These are phyloP conservation scores for Phytophthora megakarya DNA, from an alignment of 352 stramenopile species.

Conservation along the genomic window DNA sequence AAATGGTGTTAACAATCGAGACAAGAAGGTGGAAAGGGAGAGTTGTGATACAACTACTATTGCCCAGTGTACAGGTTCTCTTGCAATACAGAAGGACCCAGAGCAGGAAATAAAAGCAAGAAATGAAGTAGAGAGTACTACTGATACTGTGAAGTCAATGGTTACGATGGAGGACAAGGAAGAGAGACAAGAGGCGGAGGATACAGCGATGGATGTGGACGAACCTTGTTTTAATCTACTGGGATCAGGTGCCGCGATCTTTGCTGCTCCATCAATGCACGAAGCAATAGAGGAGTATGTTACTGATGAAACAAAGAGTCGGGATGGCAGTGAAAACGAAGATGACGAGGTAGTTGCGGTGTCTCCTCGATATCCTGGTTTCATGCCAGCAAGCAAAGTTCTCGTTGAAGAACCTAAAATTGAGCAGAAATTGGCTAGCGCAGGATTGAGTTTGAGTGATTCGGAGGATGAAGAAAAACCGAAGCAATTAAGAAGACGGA, in stretches of 20 bases:
- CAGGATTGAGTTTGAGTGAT: slow-evolving; percentile 57
- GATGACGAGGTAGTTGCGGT: slow-evolving; percentile 10
- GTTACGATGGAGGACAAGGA: slow-evolving; percentile 1
- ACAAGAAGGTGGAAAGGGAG: slow-evolving; percentile 12
- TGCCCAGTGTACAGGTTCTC: slow-evolving; percentile 1
- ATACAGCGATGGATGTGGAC: slow-evolving; percentile 31
- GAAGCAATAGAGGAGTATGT: slow-evolving; percentile 1
- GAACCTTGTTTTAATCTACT: slow-evolving; percentile 60
- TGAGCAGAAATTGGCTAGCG: slow-evolving; percentile 50
- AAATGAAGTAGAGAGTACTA: not conserved
- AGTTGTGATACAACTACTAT: slow-evolving; percentile 5
- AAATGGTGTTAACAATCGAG: not conserved
- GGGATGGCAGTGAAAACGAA: slow-evolving; percentile 1
- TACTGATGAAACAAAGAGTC: slow-evolving; percentile 14
- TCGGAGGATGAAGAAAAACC: slow-evolving; percentile 45
- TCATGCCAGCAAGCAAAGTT: slow-evolving; percentile 37
- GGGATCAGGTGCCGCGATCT: slow-evolving; percentile 31
- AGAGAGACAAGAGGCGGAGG: slow-evolving; percentile 28
- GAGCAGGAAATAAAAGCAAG: not conserved
- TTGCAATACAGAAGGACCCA: not conserved
- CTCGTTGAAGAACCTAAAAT: slow-evolving; percentile 28
- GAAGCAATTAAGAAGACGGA: slow-evolving; percentile 12
- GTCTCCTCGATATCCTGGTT: slow-evolving; percentile 14
- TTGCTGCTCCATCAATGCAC: slow-evolving; percentile 7
- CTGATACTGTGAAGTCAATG: slow-evolving; percentile 1